Conservation (phyloP, 2,329 filamentous ascomycete species). For the Xylariaceae sp. region DNA sequence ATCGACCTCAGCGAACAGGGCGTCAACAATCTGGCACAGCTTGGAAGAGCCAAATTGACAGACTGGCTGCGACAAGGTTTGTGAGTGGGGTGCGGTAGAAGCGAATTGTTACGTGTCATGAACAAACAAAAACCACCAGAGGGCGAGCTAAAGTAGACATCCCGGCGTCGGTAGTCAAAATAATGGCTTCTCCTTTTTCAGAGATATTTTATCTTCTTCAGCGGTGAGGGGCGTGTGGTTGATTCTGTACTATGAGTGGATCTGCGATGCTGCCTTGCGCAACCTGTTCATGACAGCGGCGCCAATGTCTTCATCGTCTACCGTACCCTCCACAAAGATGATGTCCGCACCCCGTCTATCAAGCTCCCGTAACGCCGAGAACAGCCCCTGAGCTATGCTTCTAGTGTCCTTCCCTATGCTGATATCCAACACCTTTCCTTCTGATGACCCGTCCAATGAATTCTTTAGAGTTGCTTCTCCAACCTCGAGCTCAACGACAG, state of each 20-base stretch:
- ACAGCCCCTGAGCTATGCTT: conserved; percentile 80
- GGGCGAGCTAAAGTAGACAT: conserved; percentile 22
- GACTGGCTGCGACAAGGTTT: conserved; percentile 86
- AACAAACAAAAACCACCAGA: conserved; percentile 11
- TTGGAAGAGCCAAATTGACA: conserved; percentile 86
- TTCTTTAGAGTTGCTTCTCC: conserved; percentile 40
- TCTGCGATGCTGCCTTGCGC: conserved; percentile 70
- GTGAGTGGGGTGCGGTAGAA: conserved; percentile 38
- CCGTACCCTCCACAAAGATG: conserved; percentile 89
- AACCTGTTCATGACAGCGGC: conserved; percentile 84
- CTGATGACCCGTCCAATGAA: conserved; percentile 27
- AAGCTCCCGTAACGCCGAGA: conserved; percentile 81
- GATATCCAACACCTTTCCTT: conserved; percentile 62
- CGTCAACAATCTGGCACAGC: conserved; percentile 88
- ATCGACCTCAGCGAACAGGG: conserved; percentile 96
- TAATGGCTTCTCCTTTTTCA: conserved; percentile 15
- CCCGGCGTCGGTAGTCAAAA: conserved; percentile 29
- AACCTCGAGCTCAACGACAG: conserved; percentile 36
- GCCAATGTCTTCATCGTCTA: conserved; percentile 75
- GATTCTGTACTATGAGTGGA: conserved; percentile 45
- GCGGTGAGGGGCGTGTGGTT: conserved; percentile 16
- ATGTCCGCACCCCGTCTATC: conserved; percentile 75
- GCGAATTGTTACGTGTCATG: conserved; percentile 5
- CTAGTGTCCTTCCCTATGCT: conserved; percentile 67
- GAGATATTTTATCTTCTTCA: conserved; percentile 22